Evolutionary conservation across 2,329 filamentous ascomycete species (phyloP).

Genomic region (Thielaviopsis cerberus): DNA sequence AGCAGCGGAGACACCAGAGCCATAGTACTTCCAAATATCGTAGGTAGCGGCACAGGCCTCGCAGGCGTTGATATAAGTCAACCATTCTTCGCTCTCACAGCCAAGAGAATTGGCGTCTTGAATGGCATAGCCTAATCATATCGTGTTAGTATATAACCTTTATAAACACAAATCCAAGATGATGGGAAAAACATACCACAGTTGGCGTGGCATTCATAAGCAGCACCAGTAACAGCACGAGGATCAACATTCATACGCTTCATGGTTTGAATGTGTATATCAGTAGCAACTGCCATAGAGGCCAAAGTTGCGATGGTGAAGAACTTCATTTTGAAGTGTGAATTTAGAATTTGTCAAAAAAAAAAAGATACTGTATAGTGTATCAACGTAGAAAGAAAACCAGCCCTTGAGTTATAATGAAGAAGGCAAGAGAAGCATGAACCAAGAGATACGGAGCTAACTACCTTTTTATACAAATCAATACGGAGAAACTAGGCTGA

Average conservation of each 20-base stretch:
- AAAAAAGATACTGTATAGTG: too few relatives aligned
- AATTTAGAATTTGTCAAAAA: background rate
- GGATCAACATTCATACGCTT: slow-evolving; percentile 2
- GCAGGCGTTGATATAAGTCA: slow-evolving; percentile 24
- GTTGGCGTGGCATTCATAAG: slow-evolving; percentile 27
- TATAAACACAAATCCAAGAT: background rate
- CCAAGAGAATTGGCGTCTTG: slow-evolving; percentile 14
- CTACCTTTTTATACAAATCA: background rate
- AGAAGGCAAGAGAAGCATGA: background rate
- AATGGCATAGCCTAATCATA: slow-evolving; percentile 18
- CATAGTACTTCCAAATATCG: slow-evolving; percentile 28
- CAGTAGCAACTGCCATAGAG: background rate
- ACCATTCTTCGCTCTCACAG: slow-evolving; percentile 22
- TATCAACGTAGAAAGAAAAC: too few relatives aligned
- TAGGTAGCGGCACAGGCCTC: slow-evolving; percentile 25
- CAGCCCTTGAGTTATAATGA: background rate
- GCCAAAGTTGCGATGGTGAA: background rate
- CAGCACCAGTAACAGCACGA: slow-evolving; percentile 4
- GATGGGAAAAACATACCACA: slow-evolving; percentile 24
- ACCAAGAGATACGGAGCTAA: background rate
- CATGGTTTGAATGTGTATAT: slow-evolving; percentile 2
- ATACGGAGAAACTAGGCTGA: background rate
- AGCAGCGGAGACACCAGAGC: slow-evolving; percentile 20
- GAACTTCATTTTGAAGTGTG: slow-evolving; percentile 1
- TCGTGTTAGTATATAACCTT: background rate